Percentiles rank a stretch among this genome's conserved stretches.
Evolutionary conservation across 2,329 filamentous ascomycete genomes (phyloP).

Genomic region (Coniella vitis): DNA sequence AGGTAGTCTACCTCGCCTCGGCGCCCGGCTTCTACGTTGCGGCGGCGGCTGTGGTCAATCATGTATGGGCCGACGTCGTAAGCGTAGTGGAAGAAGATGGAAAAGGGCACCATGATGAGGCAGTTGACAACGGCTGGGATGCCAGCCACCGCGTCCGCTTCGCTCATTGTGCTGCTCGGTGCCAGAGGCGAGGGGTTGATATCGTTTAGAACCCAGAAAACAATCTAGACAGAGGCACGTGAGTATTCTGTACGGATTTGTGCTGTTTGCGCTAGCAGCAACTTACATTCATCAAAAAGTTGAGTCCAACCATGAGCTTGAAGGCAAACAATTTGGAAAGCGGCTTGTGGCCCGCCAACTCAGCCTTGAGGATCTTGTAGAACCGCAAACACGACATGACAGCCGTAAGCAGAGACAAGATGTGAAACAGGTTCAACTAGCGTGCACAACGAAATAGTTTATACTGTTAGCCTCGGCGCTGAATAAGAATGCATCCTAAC

Average conservation of each 20-base stretch:
- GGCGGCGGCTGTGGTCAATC: too few species aligned
- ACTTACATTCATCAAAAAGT: conserved; percentile 24
- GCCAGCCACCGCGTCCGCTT: conserved; percentile 20
- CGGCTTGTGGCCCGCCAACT: conserved; percentile 23
- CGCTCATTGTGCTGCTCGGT: conserved; percentile 18
- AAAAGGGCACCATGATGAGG: conserved; percentile 22
- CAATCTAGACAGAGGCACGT: not conserved
- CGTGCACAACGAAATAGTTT: not conserved
- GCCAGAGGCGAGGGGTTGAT: conserved; percentile 13
- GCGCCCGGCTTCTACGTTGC: conserved; percentile 8
- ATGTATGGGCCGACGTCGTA: conserved; percentile 21
- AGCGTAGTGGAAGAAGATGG: conserved; percentile 20
- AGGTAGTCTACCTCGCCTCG: conserved; percentile 12
- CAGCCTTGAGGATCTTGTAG: conserved; percentile 22
- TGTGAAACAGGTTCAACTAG: conserved; percentile 23
- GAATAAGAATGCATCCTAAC: too few species aligned
- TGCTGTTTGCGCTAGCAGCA: not conserved
- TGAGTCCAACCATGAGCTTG: conserved; percentile 27
- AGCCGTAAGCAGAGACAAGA: conserved; percentile 21
- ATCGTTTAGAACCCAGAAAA: conserved; percentile 20
- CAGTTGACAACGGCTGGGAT: conserved; percentile 21
- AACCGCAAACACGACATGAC: conserved; percentile 22
- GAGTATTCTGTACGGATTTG: too few species aligned
- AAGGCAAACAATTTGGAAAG: conserved; percentile 27
- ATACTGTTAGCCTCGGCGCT: conserved; percentile 1